These are phyloP conservation scores for Chaetomium cochliodes DNA, from an alignment of 495 filamentous ascomycete genomes.

Conservation along the genomic window DNA sequence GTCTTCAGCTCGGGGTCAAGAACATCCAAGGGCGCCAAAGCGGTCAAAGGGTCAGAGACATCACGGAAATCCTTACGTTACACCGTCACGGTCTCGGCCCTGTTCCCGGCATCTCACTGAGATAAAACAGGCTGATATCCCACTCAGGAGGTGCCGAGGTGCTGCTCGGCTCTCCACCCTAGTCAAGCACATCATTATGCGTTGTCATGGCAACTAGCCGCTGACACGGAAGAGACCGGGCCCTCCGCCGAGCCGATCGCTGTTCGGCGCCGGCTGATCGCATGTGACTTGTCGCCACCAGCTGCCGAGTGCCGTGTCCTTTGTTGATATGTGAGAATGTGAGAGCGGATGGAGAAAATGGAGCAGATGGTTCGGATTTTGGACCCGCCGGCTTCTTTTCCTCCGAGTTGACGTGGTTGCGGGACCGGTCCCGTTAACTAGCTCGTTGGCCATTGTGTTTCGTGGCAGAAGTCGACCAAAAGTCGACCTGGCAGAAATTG, in stretches of 20 bases:
- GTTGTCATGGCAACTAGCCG: slow-evolving; percentile 30
- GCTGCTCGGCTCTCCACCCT: slow-evolving; percentile 20
- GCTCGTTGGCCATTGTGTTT: no score
- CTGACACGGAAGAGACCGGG: slow-evolving; percentile 11
- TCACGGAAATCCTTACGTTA: background rate
- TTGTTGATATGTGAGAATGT: background rate
- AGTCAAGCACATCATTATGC: slow-evolving; percentile 18
- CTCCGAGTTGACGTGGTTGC: background rate
- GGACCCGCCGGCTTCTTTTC: background rate
- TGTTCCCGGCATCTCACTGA: slow-evolving; percentile 7
- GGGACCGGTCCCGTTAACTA: no score
- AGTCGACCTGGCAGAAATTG: background rate
- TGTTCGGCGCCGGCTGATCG: slow-evolving; percentile 24
- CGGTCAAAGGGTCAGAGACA: background rate
- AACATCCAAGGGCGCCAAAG: slow-evolving; percentile 6
- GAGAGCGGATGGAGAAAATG: background rate
- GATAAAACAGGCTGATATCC: slow-evolving; percentile 11
- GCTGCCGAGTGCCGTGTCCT: background rate
- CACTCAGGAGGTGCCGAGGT: slow-evolving; percentile 24
- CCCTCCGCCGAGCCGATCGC: slow-evolving; percentile 18
- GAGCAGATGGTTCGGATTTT: background rate
- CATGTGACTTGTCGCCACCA: slow-evolving; percentile 15
- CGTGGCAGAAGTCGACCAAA: background rate
- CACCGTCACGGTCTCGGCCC: background rate
- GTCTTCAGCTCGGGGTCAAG: background rate